Evolutionary conservation across 805 yeast species (phyloP), one percentile per base, ranked within the genome.

Genomic region (Priceomyces melissophilus): DNA sequence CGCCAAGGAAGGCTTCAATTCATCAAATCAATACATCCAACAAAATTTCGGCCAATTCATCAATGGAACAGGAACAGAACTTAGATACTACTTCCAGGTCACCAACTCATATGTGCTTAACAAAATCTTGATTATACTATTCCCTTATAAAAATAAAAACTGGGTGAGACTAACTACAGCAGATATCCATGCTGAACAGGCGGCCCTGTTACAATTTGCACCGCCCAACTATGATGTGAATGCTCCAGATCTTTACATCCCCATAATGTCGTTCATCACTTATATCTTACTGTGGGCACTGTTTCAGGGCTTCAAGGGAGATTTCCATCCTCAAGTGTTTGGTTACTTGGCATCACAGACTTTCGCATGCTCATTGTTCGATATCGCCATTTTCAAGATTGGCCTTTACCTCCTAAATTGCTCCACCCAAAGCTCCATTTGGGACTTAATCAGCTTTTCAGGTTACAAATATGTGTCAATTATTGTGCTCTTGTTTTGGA

Each of bases 221-320:
- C 80, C 87, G 9, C 96, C 99, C 11, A 65, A 76, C 35, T 87
- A 85, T 46, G 99, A 93, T 59, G 73, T 84, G 43, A 93, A 95
- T 56, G 95, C 98, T 0, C 99, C 99, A 2, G 99, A 93, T 60
- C 75, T 93, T 69, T 93, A 93, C 63, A 87, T 93, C 40, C 99
- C 99, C 4, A 65, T 87, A 45, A 93, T 95, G 97, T 87, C 96
- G 1, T 78, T 85, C 53, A 78, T 88, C 37, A 88, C 98, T 0
- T 90, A 90, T 56, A 82, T 91, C 38, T 67, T 93, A 45, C 73
- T 87, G 29, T 81, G 91, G 77, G 91, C 96, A 2, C 75, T 85
- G 15, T 75, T 85, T 48, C 85, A 87, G 43, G 99, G 99, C 9
- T 65, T 91, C 39, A 78, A 81, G 42, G 96, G 96, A 20, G 82